Percentiles rank a stretch among this genome's conserved stretches.
Evolutionary conservation across 495 filamentous ascomycete species (phyloP).

Genomic region (Penicillium macrosclerotiorum): DNA sequence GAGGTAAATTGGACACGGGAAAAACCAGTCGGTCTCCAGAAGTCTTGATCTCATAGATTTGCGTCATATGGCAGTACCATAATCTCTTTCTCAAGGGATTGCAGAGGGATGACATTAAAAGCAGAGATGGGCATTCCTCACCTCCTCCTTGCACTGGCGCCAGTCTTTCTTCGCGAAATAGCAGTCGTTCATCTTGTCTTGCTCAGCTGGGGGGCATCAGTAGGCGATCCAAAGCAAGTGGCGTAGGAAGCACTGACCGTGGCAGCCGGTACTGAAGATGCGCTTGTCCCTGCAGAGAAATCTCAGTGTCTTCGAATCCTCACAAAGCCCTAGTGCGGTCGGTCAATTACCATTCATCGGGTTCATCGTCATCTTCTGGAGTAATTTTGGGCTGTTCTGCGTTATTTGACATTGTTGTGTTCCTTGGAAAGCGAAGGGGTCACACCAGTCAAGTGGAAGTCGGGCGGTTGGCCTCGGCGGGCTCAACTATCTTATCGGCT

Average conservation of each 20-base stretch:
- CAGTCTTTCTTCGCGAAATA: conserved; percentile 97
- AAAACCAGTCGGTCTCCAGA: too few relatives aligned
- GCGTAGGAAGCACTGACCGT: conserved; percentile 54
- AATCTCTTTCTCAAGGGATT: too few relatives aligned
- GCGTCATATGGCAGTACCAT: too few relatives aligned
- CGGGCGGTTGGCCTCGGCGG: conserved; percentile 16
- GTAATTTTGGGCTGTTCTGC: conserved; percentile 33
- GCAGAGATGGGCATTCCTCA: conserved; percentile 51
- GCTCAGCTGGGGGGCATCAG: conserved; percentile 62
- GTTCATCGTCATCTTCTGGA: conserved; percentile 74
- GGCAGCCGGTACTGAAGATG: conserved; percentile 94
- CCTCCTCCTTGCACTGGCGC: conserved; percentile 85
- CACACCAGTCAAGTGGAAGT: conserved; percentile 4
- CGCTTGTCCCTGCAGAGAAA: conserved; percentile 78
- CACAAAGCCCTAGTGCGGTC: neutral
- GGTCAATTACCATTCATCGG: conserved; percentile 80
- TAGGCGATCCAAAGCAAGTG: neutral
- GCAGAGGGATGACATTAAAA: too few relatives aligned
- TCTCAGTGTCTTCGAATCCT: conserved; percentile 10
- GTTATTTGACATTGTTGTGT: conserved; percentile 37
- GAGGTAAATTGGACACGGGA: too few relatives aligned
- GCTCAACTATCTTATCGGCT: conserved; percentile 25
- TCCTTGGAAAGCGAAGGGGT: conserved; percentile 2
- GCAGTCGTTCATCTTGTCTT: conserved; percentile 88
- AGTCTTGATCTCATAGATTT: neutral